These are phyloP conservation scores for Leishmania turanica DNA, from an alignment of 208 protist species.

Conservation along the genomic window DNA sequence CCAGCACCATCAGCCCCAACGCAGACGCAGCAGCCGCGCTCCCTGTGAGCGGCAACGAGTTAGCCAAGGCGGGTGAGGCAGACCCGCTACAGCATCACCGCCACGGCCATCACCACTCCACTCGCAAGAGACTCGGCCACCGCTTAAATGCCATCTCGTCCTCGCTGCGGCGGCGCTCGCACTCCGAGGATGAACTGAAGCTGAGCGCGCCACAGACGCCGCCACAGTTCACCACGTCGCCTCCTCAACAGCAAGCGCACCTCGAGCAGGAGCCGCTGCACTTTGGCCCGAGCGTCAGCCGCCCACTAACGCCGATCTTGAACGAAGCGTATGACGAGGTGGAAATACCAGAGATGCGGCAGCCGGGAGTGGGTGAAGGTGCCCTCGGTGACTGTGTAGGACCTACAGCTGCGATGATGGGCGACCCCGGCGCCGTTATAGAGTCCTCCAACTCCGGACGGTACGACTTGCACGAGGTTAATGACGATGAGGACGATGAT, in stretches of 20 bases:
- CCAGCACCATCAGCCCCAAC: slow-evolving; percentile 3
- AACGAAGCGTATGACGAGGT: slow-evolving; percentile 26
- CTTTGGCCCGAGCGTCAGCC: slow-evolving; percentile 32
- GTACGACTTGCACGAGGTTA: slow-evolving; percentile 38
- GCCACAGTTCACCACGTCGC: neutral
- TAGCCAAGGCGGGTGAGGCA: neutral
- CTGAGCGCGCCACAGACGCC: neutral
- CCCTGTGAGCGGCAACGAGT: neutral
- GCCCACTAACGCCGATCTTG: slow-evolving; percentile 23
- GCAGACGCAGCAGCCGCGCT: neutral
- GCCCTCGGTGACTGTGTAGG: neutral
- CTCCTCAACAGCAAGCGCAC: no score
- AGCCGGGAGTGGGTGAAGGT: neutral
- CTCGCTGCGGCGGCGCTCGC: slow-evolving; percentile 14
- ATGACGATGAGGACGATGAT: slow-evolving; percentile 35
- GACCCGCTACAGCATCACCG: neutral
- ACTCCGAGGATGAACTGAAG: neutral
- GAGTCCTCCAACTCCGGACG: slow-evolving; percentile 14
- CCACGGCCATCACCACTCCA: slow-evolving; percentile 14
- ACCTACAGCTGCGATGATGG: neutral
- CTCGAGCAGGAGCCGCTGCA: slow-evolving; percentile 6
- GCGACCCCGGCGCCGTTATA: slow-evolving; percentile 5
- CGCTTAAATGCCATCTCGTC: slow-evolving; percentile 9
- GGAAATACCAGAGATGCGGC: neutral
- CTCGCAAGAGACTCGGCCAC: slow-evolving; percentile 1